A percentile compares a stretch with the other conserved stretches of the same genome.
Conservation (phyloP, 202 grass and related monocot species). For the Brachypodium distachyon region DNA sequence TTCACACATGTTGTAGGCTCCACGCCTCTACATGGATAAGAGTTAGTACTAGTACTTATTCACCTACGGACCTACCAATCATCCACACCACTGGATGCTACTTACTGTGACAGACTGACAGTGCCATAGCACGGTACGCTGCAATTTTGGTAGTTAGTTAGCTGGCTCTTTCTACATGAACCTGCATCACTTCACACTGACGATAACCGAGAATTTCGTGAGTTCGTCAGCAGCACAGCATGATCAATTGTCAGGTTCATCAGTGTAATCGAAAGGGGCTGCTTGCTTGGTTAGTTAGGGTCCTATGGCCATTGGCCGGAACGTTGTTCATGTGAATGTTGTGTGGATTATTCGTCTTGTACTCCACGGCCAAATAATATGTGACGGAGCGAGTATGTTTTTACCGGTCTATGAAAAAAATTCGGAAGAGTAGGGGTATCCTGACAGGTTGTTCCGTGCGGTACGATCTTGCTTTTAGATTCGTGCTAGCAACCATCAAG, state of each 20-base stretch:
- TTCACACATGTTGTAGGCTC: conserved; percentile 20
- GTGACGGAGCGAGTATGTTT: too few species aligned
- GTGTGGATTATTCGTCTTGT: too few species aligned
- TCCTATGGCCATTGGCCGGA: too few species aligned
- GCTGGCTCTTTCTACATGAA: not conserved
- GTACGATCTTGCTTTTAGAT: not conserved
- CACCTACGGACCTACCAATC: not conserved
- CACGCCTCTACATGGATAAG: too few species aligned
- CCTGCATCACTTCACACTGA: too few species aligned
- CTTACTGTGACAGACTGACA: not conserved
- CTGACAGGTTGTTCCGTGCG: too few species aligned
- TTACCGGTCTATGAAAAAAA: too few species aligned
- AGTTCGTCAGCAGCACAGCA: too few species aligned
- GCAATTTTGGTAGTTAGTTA: not conserved
- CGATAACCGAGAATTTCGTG: not conserved
- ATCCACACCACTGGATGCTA: not conserved
- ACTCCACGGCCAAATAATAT: too few species aligned
- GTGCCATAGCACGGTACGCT: not conserved
- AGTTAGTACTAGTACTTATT: not conserved
- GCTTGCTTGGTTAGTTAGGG: too few species aligned
- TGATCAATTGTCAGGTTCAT: not conserved
- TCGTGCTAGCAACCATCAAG: not conserved
- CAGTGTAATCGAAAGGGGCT: not conserved
- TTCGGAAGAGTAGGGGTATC: too few species aligned
- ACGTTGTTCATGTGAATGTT: too few species aligned